Base-by-base conservation (phyloP, 768 basidiomycete genomes). In the Podaxis carcinomalis region DNA sequence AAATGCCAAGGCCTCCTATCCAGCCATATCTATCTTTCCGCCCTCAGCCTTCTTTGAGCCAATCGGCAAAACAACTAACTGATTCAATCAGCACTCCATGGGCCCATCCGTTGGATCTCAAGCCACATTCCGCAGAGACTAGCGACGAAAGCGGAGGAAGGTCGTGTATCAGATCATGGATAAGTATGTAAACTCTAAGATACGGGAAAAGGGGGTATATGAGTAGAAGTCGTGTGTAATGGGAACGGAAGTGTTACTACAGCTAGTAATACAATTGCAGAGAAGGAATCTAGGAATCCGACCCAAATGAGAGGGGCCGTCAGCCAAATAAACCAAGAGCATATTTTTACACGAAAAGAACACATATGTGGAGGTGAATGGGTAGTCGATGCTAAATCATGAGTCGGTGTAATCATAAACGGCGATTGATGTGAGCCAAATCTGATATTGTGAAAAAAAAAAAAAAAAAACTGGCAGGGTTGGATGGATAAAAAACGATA, bases 21-120 rank as follows among this genome's bases (percentile, higher is more conserved):
- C 37, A 27, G 51, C 19, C 19, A 51, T 44, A 59, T 59, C 51
- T 44, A 59, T 59, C 51, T 23, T 59, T 11, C 57, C 57, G 16
- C 50, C 49, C 44, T 50, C 42, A 40, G 57, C 19, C 39, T 59
- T 32, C 50, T 37, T 13, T 50, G 27, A 50, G 9, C 32, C 32
- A 9, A 51, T 9, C 4, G 10, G 6, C 19, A 25, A 27, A 11
- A 6, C 4, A 19, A 44, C 5, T 5, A 6, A 19, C 40, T 19
- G 16, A 42, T 6, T n/a, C 19, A 37, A 14, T 7, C 27, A n/a
- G 11, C 19, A 21, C 28, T 16, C n/a, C 19, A 21, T 2, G 9
- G 23, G 13, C 9, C 27, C 39, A 3, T 14, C 19, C 11, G 11
- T 36, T 13, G 28, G 39, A 52, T 35, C 46, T 54, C 19, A 46